Base-by-base conservation (phyloP, 164 flowering plant species). In the Kalanchoe fedtschenkoi region DNA sequence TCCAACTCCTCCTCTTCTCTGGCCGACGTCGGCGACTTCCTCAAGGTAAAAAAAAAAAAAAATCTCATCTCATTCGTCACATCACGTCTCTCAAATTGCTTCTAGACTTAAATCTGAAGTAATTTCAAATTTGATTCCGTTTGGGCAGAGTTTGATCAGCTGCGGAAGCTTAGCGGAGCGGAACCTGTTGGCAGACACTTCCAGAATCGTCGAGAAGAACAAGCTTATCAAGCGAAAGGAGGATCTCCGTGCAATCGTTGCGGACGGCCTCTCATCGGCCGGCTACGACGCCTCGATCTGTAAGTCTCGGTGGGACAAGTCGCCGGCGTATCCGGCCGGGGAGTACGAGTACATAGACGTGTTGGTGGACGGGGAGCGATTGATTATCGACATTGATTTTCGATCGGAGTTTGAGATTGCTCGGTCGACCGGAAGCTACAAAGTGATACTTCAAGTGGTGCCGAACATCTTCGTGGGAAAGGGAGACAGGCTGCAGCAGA, bases 381-480 rank as follows among this genome's bases (percentile, higher is more conserved):
- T 81, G 67, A 8, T 85, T 37, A 68, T 83, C 38, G 88, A 81
- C 71, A 62, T 83, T 1, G 90, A 80, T 63, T 82, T 76, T 64
- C 67, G 80, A 73, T 82, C 89, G 10, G 87, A 84, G 64, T 84
- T 82, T 60, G 92, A 82, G 63, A 75, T 86, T n/a, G 87, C 87
- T 5, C 72, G 84, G 30, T 74, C 87, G 2, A 86, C 87, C 0
- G 72, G 73, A 32, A 65, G 60, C 14, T 86, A 84, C 76, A 82
- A 71, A 51, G 59, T 76, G 38, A 66, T 83, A 44, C 75, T 84
- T 6, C 87, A 80, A 62, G 68, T 70, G 0, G 69, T 81, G 60
- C 88, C 82, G 60, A 68, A 41, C 68, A 77, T 81, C 22, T 85
- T 77, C 68, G 82, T 86, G 61, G 96, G 93, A 8, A 79, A 78